Evolutionary conservation across 177 flowering plant genomes (phyloP).

Genomic region (Vitis hybrid): DNA sequence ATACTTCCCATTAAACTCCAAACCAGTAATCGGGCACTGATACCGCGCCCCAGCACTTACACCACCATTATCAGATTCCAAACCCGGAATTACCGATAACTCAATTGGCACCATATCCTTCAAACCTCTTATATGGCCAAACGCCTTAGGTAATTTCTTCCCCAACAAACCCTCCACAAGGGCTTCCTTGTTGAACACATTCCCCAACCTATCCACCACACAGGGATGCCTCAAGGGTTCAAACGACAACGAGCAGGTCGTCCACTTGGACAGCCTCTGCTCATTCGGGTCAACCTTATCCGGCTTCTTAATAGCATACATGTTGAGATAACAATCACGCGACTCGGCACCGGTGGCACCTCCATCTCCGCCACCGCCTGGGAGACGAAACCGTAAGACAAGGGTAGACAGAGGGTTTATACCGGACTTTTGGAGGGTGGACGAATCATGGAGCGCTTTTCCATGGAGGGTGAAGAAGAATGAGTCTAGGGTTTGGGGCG

Average conservation of each 20-base stretch:
- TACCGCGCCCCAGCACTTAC: conserved; percentile 34
- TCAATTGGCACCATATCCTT: conserved; percentile 77
- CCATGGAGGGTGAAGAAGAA: conserved; percentile 63
- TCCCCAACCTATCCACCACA: conserved; percentile 78
- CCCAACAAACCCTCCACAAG: conserved; percentile 75
- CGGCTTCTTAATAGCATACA: conserved; percentile 90
- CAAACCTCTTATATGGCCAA: conserved; percentile 78
- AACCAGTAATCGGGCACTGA: conserved; percentile 87
- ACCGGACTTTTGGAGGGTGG: conserved; percentile 24
- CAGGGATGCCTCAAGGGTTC: conserved; percentile 82
- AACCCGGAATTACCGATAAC: conserved; percentile 49
- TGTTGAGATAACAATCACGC: conserved; percentile 92
- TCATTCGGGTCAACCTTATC: conserved; percentile 96
- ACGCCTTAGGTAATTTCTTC: conserved; percentile 74
- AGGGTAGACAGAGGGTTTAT: conserved; percentile 55
- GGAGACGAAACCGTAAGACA: conserved; percentile 36
- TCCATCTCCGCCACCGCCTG: conserved; percentile 95
- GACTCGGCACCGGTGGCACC: conserved; percentile 98
- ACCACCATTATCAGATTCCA: conserved; percentile 18
- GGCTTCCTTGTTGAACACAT: conserved; percentile 80
- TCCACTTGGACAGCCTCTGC: conserved; percentile 74
- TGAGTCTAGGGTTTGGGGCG: conserved; percentile 23
- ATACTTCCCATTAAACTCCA: conserved; percentile 87
- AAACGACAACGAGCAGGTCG: conserved; percentile 67
- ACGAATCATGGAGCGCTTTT: conserved; percentile 42